Base-by-base conservation (phyloP, 1,284 basidiomycete species). In the Tausonia pullulans region DNA sequence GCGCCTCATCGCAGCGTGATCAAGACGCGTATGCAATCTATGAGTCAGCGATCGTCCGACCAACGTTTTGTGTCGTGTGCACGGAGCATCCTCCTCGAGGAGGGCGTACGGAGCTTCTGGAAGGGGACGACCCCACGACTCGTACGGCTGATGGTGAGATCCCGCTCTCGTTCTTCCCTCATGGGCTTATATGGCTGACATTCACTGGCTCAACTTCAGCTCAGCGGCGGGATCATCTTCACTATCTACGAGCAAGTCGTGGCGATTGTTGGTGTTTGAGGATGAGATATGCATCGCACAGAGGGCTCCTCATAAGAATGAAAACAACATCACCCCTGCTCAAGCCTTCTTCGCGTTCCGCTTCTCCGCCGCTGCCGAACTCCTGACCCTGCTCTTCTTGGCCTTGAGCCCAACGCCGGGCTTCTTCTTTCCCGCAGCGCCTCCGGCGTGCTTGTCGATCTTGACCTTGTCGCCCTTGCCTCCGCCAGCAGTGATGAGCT, bases 1-100 rank as follows among this genome's bases (percentile, higher is more conserved):
- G 27, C 27, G 27, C 58, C 58, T 39, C 43, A 14, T 57, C 40
- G 16, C 70, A 95, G 91, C 73, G 93, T 98, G 16, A 84, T 98
- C 78, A 98, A 98, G 78, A 98, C 95, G 11, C 84, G 95, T 54
- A 98, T 98, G 95, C 95, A 98, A 75, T 87, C 90, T 0, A 81
- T 98, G 43, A 83, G 85, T 69, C 95, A 92, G 2, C 81, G 84
- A 16, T 78, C 82, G 52, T 85, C 91, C 69, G 98, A 98, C 76
- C 83, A 84, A 51, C 96, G 94, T 73, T 88, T 92, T 0, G 88
- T 97, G 77, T 91, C 97, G 73, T 98, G 94, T 73, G 90, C 85
- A 3, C 93, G 93, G 73, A 81, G 91, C 55, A 93, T 95, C 71
- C 84, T 91, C 69, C 90, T 85, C 0, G 90, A 95, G 75, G 91